Evolutionary conservation across 306 rosid species (phyloP), one percentile per base, ranked within the genome.

Genomic region (Vigna radiata): DNA sequence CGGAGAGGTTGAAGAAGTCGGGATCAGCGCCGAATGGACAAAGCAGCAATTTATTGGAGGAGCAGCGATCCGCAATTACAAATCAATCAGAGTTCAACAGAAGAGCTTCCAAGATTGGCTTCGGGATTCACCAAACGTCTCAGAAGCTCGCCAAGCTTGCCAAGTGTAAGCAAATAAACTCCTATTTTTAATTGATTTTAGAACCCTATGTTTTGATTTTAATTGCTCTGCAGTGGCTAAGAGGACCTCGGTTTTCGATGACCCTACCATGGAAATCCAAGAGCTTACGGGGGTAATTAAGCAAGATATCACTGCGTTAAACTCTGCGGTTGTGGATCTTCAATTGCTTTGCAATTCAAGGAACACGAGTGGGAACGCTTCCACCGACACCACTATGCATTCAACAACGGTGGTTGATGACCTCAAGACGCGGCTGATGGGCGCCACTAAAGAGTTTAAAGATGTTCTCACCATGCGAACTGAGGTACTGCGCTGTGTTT

Each of bases 391-490:
- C 0, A 88, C 92, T 52, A 92, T 89, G 73, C 99, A 92, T 85
- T 92, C 98, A 21, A 91, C 97, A 31, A 91, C 94, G 12, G 98
- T 96, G 68, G 98, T 96, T 0, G 99, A 96, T 82, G 99, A 92
- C 84, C 86, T 92, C 10, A 96, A 92, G 87, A 96, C 93, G 17
- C 89, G 97, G 27, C 79, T 96, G 72, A 92, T 92, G 99, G 91
- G 91, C 61, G 7, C 99, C 56, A 96, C 99, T 27, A 96, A 92
- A 81, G 99, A 90, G 72, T 96, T 96, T 72, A 96, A 96, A 85
- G 99, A 95, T 77, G 98, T 95, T 56, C 98, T 95, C 60, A 95
- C 98, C 78, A 88, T 95, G 94, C 83, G 97, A 79, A 95, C 97
- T 39, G 97, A 95, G 95, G 99, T 92, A 85, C 43, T 43, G 0